These are phyloP conservation scores for Clohesyomyces aquaticus DNA, from an alignment of 495 filamentous ascomycete species.

Conservation along the genomic window DNA sequence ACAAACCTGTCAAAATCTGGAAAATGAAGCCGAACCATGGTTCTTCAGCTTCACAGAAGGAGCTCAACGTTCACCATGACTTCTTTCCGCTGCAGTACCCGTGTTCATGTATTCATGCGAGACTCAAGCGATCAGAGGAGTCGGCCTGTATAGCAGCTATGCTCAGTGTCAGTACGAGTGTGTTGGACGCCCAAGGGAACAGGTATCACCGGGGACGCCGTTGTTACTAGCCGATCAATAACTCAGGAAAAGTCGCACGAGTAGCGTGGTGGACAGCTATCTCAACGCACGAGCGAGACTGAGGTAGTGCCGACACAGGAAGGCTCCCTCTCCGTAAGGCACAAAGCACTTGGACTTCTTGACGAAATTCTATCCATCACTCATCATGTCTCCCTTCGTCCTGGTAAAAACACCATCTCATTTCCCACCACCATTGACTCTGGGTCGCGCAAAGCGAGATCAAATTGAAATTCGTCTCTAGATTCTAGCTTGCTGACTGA, in stretches of 20 bases:
- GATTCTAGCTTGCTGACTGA: background rate
- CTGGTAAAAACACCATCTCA: background rate
- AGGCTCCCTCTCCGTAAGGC: background rate
- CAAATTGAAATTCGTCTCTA: background rate
- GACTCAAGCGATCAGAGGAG: constrained; percentile 4
- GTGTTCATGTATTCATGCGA: constrained; percentile 4
- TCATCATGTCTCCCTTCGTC: background rate
- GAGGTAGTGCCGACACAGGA: background rate
- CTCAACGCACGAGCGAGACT: background rate
- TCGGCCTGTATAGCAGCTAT: background rate
- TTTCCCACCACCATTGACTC: background rate
- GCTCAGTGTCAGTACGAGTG: background rate
- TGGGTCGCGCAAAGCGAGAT: background rate
- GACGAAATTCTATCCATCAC: background rate
- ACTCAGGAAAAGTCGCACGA: constrained; percentile 16
- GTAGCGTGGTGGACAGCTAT: constrained; percentile 17
- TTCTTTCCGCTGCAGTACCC: constrained; percentile 11
- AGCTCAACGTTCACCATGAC: background rate
- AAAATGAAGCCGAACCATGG: constrained; percentile 6
- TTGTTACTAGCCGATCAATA: constrained; percentile 26
- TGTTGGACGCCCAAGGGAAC: background rate
- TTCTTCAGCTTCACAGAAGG: constrained; percentile 9
- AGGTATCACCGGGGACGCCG: constrained; percentile 4
- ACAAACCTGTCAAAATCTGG: constrained; percentile 30
- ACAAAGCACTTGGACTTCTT: background rate